These are phyloP conservation scores for Laetiporus sulphureus DNA, from an alignment of 1,284 basidiomycete species.

Conservation along the genomic window DNA sequence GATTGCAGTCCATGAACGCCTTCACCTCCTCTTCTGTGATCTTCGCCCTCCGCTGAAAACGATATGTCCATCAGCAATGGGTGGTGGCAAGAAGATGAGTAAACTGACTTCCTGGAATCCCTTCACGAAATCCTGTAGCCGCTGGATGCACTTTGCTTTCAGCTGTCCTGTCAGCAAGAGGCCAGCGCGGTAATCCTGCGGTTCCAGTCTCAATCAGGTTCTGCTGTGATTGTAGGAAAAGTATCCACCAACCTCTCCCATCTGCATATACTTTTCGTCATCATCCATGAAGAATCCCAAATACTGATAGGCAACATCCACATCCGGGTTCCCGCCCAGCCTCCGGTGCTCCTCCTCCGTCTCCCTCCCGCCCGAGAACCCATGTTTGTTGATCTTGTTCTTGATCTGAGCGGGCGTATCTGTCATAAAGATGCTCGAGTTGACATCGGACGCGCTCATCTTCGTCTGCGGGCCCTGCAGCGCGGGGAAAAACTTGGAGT, in stretches of 20 bases:
- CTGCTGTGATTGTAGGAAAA: background rate
- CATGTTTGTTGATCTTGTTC: conserved; percentile 95
- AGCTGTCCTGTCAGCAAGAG: conserved; percentile 87
- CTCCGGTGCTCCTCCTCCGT: conserved; percentile 91
- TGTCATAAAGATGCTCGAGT: conserved; percentile 92
- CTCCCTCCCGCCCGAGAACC: conserved; percentile 86
- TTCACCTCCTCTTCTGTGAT: conserved; percentile 78
- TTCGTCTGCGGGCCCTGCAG: conserved; percentile 97
- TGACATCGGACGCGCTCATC: conserved; percentile 94
- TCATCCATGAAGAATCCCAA: conserved; percentile 96
- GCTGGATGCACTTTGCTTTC: conserved; percentile 84
- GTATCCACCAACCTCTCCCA: conserved; percentile 62
- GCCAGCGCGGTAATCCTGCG: conserved; percentile 87
- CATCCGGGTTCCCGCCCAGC: conserved; percentile 89
- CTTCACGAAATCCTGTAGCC: conserved; percentile 81
- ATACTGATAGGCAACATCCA: conserved; percentile 97
- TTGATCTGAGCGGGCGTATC: conserved; percentile 93
- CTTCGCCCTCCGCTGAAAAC: conserved; percentile 63
- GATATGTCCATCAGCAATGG: background rate
- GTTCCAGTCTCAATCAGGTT: background rate
- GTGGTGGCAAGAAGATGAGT: conserved; percentile 1
- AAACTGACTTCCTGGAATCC: conserved; percentile 82
- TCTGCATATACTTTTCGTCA: conserved; percentile 75
- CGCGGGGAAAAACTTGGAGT: conserved; percentile 98
- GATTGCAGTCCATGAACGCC: conserved; percentile 78